These are phyloP conservation scores for Cutaneotrichosporon spelunceum DNA, from an alignment of 1,284 basidiomycete species.

Conservation along the genomic window DNA sequence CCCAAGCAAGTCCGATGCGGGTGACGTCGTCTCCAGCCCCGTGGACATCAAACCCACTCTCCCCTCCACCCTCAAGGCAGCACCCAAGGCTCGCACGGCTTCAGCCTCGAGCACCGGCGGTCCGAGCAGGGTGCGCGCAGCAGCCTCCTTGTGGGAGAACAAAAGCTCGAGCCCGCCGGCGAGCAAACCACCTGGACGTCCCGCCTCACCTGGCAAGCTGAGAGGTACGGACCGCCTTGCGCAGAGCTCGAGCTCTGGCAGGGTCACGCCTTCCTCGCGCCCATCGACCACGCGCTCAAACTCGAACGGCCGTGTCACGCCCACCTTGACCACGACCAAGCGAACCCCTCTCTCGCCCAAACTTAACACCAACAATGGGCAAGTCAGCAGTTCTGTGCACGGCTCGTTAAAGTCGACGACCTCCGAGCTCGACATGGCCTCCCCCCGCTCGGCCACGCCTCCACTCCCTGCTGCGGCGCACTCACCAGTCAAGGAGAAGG, in stretches of 20 bases:
- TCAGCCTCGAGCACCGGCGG: conserved; percentile 1
- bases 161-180: conserved; percentile 11
- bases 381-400: conserved; percentile 1
- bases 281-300: background rate
- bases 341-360: conserved; percentile 4
- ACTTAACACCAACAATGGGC: background rate
- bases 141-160: conserved; percentile 23
- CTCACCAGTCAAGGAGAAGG: background rate
- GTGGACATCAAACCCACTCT: background rate
- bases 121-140: conserved; percentile 20
- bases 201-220: background rate
- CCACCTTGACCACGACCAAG: conserved; percentile 1
- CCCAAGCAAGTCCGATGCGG: background rate
- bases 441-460: background rate
- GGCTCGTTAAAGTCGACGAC: conserved; percentile 12
- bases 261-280: conserved; percentile 3
- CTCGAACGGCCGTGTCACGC: conserved; percentile 6
- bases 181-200: background rate
- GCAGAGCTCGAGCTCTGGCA: background rate
- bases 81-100: conserved; percentile 8
- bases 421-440: background rate
- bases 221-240: background rate
- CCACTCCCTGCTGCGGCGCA: background rate
- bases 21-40: background rate
- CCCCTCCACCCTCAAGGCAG: background rate